Conservation (phyloP, 371 early-diverging fungal genomes). For the Mucor circinelloides region DNA sequence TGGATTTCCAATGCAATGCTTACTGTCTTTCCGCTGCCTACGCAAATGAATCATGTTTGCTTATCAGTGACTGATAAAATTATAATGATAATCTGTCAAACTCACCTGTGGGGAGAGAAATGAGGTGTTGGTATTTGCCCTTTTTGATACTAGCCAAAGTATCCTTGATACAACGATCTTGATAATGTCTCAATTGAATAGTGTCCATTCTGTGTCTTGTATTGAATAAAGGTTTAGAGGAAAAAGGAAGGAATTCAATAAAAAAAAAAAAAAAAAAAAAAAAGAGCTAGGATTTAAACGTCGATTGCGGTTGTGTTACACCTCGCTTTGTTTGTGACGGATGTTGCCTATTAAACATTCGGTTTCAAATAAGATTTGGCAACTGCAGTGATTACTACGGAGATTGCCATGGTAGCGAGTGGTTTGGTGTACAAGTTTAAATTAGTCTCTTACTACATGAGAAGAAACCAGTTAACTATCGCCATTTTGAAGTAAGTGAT, state of each 20-base stretch:
- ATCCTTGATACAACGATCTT: neutral
- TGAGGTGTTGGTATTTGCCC: neutral
- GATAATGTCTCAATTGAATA: neutral
- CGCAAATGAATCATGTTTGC: neutral
- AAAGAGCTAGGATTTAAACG: neutral
- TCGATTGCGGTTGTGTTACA: no score
- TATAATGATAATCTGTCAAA: neutral
- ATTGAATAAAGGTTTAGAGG: no score
- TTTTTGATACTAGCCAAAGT: neutral
- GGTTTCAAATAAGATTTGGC: no score
- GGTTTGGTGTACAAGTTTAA: no score
- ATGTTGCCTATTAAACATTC: no score
- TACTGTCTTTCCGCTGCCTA: conserved; percentile 89
- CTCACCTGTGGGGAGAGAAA: neutral
- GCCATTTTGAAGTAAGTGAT: no score
- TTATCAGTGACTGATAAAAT: neutral
- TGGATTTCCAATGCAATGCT: neutral
- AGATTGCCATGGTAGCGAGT: no score
- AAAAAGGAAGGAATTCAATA: neutral
- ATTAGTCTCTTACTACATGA: no score
- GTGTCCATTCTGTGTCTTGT: neutral
- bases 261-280: neutral
- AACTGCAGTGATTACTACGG: no score
- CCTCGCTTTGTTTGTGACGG: no score
- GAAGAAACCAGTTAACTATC: no score